These are phyloP conservation scores for Aspergillus brunneoviolaceus DNA, from an alignment of 2,329 filamentous ascomycete genomes.

Conservation along the genomic window DNA sequence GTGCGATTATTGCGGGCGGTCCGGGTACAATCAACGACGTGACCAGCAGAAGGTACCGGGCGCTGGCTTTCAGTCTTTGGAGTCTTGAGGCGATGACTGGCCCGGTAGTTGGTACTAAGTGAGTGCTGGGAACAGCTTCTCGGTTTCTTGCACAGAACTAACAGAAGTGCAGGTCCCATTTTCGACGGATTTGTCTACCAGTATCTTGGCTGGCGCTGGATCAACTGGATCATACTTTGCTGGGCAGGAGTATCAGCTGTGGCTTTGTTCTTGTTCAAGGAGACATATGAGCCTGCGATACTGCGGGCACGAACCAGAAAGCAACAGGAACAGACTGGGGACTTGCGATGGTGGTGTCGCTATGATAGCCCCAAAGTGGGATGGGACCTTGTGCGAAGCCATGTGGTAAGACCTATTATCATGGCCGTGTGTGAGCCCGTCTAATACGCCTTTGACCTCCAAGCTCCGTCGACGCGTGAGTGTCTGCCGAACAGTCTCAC, in stretches of 20 bases:
- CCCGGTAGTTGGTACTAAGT: slow-evolving; percentile 39
- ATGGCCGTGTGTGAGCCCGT: too few relatives aligned
- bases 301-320: slow-evolving; percentile 50
- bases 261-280: slow-evolving; percentile 59
- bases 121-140: too few relatives aligned
- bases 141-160: too few relatives aligned
- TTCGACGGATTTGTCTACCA: slow-evolving; percentile 46
- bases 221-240: slow-evolving; percentile 73
- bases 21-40: slow-evolving; percentile 78
- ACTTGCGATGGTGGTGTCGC: slow-evolving; percentile 67
- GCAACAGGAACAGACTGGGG: slow-evolving; percentile 61
- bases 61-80: slow-evolving; percentile 76
- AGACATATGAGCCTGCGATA: slow-evolving; percentile 58
- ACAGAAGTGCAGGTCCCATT: slow-evolving; percentile 16
- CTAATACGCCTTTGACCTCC: too few relatives aligned
- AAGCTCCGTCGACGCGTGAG: too few relatives aligned
- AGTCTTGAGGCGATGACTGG: slow-evolving; percentile 75
- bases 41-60: slow-evolving; percentile 68
- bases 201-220: slow-evolving; percentile 74
- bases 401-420: not conserved
- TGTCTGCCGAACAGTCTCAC: too few relatives aligned
- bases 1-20: slow-evolving; percentile 72
- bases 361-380: slow-evolving; percentile 54
- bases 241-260: slow-evolving; percentile 59
- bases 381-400: slow-evolving; percentile 59